Evolutionary conservation across 2,329 filamentous ascomycete species (phyloP).

Genomic region (Monosporascus sp.): DNA sequence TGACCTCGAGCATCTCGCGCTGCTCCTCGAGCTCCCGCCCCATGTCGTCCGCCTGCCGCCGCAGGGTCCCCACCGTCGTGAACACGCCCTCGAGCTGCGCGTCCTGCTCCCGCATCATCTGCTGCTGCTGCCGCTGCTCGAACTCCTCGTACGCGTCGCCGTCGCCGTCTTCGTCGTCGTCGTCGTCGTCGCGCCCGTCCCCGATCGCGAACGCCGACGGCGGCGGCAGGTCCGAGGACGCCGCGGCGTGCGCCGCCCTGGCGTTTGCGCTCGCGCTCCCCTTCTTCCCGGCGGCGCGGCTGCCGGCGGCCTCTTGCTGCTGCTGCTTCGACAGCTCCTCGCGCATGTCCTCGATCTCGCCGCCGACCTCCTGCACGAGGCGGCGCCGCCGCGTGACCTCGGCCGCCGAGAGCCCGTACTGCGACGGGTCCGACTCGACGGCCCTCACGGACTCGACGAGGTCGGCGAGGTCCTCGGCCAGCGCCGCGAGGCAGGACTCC

Average conservation of each 20-base stretch:
- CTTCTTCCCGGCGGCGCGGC: not conserved
- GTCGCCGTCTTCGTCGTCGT: slow-evolving; percentile 36
- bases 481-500: slow-evolving; percentile 56
- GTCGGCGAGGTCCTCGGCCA: slow-evolving; percentile 82
- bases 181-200: slow-evolving; percentile 37
- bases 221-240: slow-evolving; percentile 43
- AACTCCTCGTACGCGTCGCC: slow-evolving; percentile 71
- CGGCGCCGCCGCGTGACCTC: slow-evolving; percentile 77
- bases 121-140: slow-evolving; percentile 83
- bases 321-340: slow-evolving; percentile 64
- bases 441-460: slow-evolving; percentile 81
- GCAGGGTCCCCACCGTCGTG: slow-evolving; percentile 83
- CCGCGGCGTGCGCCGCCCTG: slow-evolving; percentile 27
- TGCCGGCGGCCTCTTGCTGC: not conserved
- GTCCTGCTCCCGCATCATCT: slow-evolving; percentile 94
- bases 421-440: slow-evolving; percentile 80
- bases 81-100: slow-evolving; percentile 89
- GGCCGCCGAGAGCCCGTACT: slow-evolving; percentile 76
- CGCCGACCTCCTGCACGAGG: slow-evolving; percentile 83
- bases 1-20: slow-evolving; percentile 77
- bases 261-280: not conserved
- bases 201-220: slow-evolving; percentile 56
- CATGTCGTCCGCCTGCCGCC: slow-evolving; percentile 92
- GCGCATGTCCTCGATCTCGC: slow-evolving; percentile 85
- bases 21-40: slow-evolving; percentile 95